Evolutionary conservation across 768 basidiomycete species (phyloP).

Genomic region (Lactarius sp.): DNA sequence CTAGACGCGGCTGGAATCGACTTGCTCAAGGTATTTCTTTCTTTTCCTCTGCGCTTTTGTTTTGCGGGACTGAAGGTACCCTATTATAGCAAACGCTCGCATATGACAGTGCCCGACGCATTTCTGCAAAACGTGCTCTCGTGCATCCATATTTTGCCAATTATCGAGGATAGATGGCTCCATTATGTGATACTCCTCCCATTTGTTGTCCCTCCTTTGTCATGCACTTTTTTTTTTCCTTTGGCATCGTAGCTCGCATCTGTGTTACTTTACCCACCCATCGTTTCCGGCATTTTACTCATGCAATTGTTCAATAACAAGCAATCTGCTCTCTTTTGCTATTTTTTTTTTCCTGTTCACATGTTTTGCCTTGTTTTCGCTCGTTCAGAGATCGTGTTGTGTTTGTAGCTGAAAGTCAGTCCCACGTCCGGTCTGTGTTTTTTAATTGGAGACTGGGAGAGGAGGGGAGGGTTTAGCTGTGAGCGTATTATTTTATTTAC

Average conservation of each 20-base stretch:
- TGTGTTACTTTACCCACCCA: conserved; percentile 22
- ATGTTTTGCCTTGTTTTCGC: not conserved
- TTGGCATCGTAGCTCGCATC: conserved; percentile 21
- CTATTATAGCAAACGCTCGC: conserved; percentile 41
- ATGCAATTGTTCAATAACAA: conserved; percentile 25
- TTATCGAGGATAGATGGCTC: conserved; percentile 32
- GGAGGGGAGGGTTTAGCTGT: not conserved
- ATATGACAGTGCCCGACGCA: conserved; percentile 88
- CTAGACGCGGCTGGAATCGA: conserved; percentile 80
- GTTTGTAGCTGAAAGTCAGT: not conserved
- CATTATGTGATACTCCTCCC: not conserved
- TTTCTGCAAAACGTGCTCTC: conserved; percentile 72
- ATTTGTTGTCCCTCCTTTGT: not conserved
- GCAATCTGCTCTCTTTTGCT: conserved; percentile 12
- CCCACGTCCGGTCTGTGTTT: not conserved
- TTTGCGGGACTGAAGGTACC: not conserved
- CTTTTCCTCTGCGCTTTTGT: not conserved
- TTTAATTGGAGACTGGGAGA: not conserved
- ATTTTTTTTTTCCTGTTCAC: too few relatives aligned
- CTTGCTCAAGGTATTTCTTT: conserved; percentile 53
- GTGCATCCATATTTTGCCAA: conserved; percentile 48
- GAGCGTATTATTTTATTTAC: not conserved
- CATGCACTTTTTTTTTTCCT: conserved; percentile 12
- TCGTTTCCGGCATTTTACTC: conserved; percentile 17
- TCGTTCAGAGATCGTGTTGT: conserved; percentile 9